Evolutionary conservation across 1,284 basidiomycete species (phyloP).

Genomic region (Heterobasidion parviporum): DNA sequence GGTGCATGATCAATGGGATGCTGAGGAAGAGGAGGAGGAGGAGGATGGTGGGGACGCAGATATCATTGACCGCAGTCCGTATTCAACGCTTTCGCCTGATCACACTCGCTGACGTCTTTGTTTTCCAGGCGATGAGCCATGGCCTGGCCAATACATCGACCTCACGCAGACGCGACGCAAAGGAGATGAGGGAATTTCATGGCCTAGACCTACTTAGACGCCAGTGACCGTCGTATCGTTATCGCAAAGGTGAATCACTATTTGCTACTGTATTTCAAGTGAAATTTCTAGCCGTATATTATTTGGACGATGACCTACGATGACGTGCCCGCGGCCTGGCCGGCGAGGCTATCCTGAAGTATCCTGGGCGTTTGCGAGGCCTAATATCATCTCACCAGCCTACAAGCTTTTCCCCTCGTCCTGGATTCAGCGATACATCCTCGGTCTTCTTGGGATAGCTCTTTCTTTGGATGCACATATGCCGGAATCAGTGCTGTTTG

Average conservation of each 20-base stretch:
- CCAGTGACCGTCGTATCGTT: not conserved
- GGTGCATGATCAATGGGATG: constrained; percentile 50
- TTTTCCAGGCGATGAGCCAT: constrained; percentile 49
- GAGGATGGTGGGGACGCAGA: constrained; percentile 57
- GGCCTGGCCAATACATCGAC: constrained; percentile 65
- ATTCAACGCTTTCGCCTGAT: not conserved
- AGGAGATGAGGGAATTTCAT: constrained; percentile 45
- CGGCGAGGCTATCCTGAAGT: too few species aligned
- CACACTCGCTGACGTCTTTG: constrained; percentile 9
- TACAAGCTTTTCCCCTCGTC: too few species aligned
- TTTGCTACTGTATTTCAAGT: not conserved
- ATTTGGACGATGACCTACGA: too few species aligned
- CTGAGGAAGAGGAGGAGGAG: constrained; percentile 42
- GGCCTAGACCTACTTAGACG: constrained; percentile 46
- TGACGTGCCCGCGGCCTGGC: too few species aligned
- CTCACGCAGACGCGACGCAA: constrained; percentile 46
- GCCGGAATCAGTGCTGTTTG: too few species aligned
- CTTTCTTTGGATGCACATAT: too few species aligned
- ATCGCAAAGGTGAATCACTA: not conserved
- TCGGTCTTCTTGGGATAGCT: too few species aligned
- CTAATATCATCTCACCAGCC: too few species aligned
- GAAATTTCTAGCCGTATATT: too few species aligned
- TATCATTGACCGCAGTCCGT: constrained; percentile 58
- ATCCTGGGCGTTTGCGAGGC: too few species aligned
- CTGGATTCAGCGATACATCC: too few species aligned